phyloP scores from a whole-genome alignment of 345 rosid species.

The Eucalyptus pauciflora region DNA sequence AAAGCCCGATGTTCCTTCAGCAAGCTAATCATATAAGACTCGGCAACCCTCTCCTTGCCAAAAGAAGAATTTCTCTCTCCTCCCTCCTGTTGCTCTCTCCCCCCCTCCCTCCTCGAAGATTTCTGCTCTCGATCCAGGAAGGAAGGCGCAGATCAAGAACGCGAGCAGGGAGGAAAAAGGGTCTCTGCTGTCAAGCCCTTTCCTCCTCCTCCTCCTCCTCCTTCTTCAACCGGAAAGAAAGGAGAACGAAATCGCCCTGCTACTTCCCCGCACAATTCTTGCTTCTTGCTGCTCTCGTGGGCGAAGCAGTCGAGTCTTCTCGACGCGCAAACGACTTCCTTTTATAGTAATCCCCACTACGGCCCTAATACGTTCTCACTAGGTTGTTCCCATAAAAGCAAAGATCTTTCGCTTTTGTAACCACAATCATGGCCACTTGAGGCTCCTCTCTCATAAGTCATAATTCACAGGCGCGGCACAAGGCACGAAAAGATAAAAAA shows the following conservation, averaged over 20 bases:
- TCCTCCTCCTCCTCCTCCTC: not conserved
- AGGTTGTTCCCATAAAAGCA: not conserved
- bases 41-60: not conserved
- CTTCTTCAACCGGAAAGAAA: not conserved
- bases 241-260: not conserved
- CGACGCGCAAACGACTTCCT: not conserved
- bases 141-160: not conserved
- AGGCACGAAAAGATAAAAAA: not conserved
- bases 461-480: not conserved
- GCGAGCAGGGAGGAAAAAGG: not conserved
- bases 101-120: not conserved
- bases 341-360: not conserved
- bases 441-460: not conserved
- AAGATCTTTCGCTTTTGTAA: not conserved
- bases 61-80: not conserved
- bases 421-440: not conserved
- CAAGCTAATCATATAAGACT: not conserved
- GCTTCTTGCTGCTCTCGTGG: not conserved
- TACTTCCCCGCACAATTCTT: not conserved
- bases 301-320: not conserved
- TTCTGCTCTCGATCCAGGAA: not conserved
- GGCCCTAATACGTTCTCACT: not conserved
- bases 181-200: not conserved
- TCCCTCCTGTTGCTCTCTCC: not conserved
- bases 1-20: not conserved